Evolutionary conservation across 1,284 basidiomycete genomes (phyloP), one percentile per base, ranked within the genome.

Genomic region (Puccinia horiana): DNA sequence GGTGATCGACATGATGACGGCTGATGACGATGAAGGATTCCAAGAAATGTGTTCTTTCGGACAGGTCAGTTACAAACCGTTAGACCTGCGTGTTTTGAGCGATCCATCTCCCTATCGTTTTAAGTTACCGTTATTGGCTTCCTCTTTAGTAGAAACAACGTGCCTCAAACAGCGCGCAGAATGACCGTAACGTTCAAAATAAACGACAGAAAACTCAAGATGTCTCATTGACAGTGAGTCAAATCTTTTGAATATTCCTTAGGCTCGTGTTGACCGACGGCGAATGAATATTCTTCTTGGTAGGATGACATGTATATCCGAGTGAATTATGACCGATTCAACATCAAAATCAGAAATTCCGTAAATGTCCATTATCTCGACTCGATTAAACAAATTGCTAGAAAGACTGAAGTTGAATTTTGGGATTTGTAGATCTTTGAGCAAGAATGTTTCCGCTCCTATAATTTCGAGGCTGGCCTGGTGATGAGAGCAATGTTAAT

Each of bases 341-440:
- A 79, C 54, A 79, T 79, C 29, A 79, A 79, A 44, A 69, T 79
- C 69, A 65, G 77, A 44, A 79, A 79, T 47, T 70, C 77, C 35
- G 77, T 79, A 49, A 72, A 40, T 65, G 26, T 35, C 32, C 16
- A 67, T 72, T n/a, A 69, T 37, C 32, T 52, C 44, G 18, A 16
- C 42, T 54, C 16, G 29, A 18, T 56, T 32, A 35, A 29, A 56
- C 52, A 40, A 35, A n/a, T 20, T 1, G 12, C 23, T 2, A 72
- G n/a, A 47, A 18, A 4, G 1, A 49, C 42, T 76, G 0, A 42
- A 65, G 47, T 20, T 14, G n/a, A 65, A n/a, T n/a, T n/a, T 69
- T 3, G 23, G 32, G 0, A 54, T n/a, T 40, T 37, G 20, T 44
- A 79, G 77, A 79, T 79, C 16, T 72, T 79, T 40, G 63, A 52